Conservation (phyloP, 208 protist genomes). For the Wallacemonas sp. region DNA sequence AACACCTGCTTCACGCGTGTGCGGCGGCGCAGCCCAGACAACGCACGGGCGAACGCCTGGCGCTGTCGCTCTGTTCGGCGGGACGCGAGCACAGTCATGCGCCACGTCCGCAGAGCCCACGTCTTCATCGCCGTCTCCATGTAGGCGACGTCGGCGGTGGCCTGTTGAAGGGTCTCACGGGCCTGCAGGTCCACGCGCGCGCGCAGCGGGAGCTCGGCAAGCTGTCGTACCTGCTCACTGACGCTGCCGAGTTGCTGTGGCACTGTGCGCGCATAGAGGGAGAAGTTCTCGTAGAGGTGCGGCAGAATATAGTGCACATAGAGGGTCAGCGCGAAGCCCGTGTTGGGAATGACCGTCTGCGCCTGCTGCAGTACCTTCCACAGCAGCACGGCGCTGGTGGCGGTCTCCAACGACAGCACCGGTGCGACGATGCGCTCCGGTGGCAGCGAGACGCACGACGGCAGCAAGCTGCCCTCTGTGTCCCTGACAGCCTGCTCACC, state of each 20-base stretch:
- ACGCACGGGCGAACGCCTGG: conserved; percentile 12
- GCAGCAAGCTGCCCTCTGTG: conserved; percentile 15
- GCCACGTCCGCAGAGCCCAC: conserved; percentile 78
- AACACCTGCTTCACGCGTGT: conserved; percentile 46
- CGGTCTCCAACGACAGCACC: conserved; percentile 69
- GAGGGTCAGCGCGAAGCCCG: conserved; percentile 64
- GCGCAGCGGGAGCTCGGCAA: conserved; percentile 59
- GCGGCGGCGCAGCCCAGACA: conserved; percentile 31
- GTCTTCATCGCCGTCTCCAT: conserved; percentile 62
- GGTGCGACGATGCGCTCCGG: conserved; percentile 54
- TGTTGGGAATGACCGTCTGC: conserved; percentile 42
- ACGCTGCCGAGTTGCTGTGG: conserved; percentile 52
- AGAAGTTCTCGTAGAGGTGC: conserved; percentile 77
- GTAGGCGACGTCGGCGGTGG: conserved; percentile 61
- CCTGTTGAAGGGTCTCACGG: conserved; percentile 29
- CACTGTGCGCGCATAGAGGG: conserved; percentile 30
- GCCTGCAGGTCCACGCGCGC: conserved; percentile 30
- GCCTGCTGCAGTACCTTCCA: conserved; percentile 75
- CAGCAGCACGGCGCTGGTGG: conserved; percentile 61
- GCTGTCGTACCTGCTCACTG: conserved; percentile 73
- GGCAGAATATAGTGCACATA: conserved; percentile 71
- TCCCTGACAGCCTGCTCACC: conserved; percentile 18
- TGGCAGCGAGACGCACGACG: conserved; percentile 56
- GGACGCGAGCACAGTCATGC: conserved; percentile 28
- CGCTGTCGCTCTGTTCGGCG: conserved; percentile 14